Percentiles rank a stretch among this genome's conserved stretches.
These are phyloP conservation scores for Nelumbo lutea DNA, from an alignment of 164 flowering plant genomes.

Conservation along the genomic window DNA sequence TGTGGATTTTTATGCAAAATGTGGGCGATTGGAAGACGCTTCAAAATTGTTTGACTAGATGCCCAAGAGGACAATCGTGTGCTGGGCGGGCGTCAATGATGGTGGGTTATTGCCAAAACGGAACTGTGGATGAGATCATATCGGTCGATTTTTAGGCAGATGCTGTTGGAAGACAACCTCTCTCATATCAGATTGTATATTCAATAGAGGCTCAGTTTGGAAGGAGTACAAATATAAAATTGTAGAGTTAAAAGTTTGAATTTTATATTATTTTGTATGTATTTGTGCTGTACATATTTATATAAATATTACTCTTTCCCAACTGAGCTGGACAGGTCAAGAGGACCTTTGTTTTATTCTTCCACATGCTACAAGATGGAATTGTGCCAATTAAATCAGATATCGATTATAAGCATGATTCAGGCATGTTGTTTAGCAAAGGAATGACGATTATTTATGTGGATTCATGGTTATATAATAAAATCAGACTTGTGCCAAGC, in stretches of 20 bases:
- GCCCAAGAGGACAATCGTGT: conserved; percentile 20
- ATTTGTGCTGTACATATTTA: too few species aligned
- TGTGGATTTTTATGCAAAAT: conserved; percentile 15
- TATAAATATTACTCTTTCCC: too few species aligned
- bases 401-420: conserved; percentile 18
- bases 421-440: conserved; percentile 23
- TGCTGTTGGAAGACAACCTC: conserved; percentile 3
- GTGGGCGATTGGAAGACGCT: conserved; percentile 10
- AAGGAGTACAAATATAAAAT: too few species aligned
- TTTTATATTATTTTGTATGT: too few species aligned
- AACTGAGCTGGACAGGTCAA: not conserved
- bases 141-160: conserved; percentile 2
- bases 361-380: conserved; percentile 19
- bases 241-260: too few species aligned
- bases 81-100: conserved; percentile 18
- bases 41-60: conserved; percentile 16
- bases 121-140: conserved; percentile 3
- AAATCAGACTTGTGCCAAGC: conserved; percentile 11
- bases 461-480: conserved; percentile 28
- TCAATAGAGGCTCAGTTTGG: not conserved
- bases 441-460: conserved; percentile 6
- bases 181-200: conserved; percentile 18
- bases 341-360: conserved; percentile 15
- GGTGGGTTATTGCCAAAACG: conserved; percentile 12
- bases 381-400: conserved; percentile 6